phyloP scores from a whole-genome alignment of 805 yeast genomes.

The Metschnikowia noctiluminum region DNA sequence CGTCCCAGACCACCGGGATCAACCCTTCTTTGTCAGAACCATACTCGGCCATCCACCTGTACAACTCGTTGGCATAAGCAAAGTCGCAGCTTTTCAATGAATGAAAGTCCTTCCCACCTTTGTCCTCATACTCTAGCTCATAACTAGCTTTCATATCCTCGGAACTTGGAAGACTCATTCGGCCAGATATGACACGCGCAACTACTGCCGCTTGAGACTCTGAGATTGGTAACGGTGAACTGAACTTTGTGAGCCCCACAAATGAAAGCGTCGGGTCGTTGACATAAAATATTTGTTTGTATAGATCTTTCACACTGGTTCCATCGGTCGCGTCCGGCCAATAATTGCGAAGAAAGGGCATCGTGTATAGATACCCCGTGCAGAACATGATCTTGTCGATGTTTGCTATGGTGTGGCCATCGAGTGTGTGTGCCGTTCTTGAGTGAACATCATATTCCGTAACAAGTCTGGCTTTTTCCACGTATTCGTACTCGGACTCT shows the following conservation, averaged over 20 bases:
- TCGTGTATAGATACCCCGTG: slow-evolving; percentile 19
- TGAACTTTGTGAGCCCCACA: slow-evolving; percentile 15
- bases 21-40: slow-evolving; percentile 18
- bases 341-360: slow-evolving; percentile 15
- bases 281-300: slow-evolving; percentile 16
- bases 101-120: slow-evolving; percentile 19
- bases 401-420: slow-evolving; percentile 7
- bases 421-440: slow-evolving; percentile 10
- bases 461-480: slow-evolving; percentile 9
- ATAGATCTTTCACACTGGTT: slow-evolving; percentile 10
- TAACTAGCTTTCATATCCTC: slow-evolving; percentile 9
- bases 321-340: slow-evolving; percentile 15
- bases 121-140: slow-evolving; percentile 9
- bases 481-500: slow-evolving; percentile 9
- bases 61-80: slow-evolving; percentile 20
- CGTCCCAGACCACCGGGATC: slow-evolving; percentile 22
- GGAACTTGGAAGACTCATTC: slow-evolving; percentile 12
- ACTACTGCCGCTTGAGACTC: slow-evolving; percentile 19
- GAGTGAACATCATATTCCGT: slow-evolving; percentile 8
- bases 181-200: slow-evolving; percentile 17
- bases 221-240: slow-evolving; percentile 17
- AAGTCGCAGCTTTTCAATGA: slow-evolving; percentile 19
- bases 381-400: slow-evolving; percentile 18
- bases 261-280: slow-evolving; percentile 18
- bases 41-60: slow-evolving; percentile 12